Percentiles rank a stretch among this genome's conserved stretches.
These are phyloP conservation scores for Aspergillus tanneri DNA, from an alignment of 2,329 filamentous ascomycete genomes.

Conservation along the genomic window DNA sequence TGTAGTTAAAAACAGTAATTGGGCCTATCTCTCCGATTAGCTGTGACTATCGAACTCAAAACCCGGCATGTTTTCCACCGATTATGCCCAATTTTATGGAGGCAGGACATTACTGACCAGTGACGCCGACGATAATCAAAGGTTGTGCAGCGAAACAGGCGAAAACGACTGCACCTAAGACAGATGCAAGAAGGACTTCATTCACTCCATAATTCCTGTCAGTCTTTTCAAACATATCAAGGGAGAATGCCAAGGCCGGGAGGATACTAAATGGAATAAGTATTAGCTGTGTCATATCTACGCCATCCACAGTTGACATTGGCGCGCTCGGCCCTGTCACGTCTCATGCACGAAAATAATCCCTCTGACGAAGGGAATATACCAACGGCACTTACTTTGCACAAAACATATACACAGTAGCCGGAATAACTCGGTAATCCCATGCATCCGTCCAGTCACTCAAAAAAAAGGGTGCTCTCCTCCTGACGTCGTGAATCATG, in stretches of 20 bases:
- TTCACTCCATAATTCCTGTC: slow-evolving; percentile 83
- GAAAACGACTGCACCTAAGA: slow-evolving; percentile 79
- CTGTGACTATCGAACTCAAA: too few species aligned
- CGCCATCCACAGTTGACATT: neutral
- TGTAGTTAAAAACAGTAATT: slow-evolving; percentile 93
- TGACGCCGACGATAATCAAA: slow-evolving; percentile 86
- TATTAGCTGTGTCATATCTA: neutral
- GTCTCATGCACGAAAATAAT: too few species aligned
- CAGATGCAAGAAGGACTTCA: slow-evolving; percentile 82
- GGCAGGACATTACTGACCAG: slow-evolving; percentile 60
- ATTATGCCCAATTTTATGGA: too few species aligned
- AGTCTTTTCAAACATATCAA: slow-evolving; percentile 92
- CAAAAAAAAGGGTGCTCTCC: slow-evolving; percentile 71
- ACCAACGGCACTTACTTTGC: slow-evolving; percentile 69
- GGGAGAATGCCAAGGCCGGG: slow-evolving; percentile 80
- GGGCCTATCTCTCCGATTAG: too few species aligned
- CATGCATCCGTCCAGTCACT: slow-evolving; percentile 88
- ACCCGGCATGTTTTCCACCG: too few species aligned
- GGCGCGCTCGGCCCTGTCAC: too few species aligned
- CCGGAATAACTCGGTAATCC: slow-evolving; percentile 85
- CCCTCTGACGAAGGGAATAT: neutral
- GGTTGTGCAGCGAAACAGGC: slow-evolving; percentile 77
- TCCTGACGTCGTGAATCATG: slow-evolving; percentile 74
- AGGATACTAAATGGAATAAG: slow-evolving; percentile 71
- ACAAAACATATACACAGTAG: slow-evolving; percentile 93